Evolutionary conservation across 2,329 filamentous ascomycete genomes (phyloP).

Genomic region (Pestalotiopsis fici): DNA sequence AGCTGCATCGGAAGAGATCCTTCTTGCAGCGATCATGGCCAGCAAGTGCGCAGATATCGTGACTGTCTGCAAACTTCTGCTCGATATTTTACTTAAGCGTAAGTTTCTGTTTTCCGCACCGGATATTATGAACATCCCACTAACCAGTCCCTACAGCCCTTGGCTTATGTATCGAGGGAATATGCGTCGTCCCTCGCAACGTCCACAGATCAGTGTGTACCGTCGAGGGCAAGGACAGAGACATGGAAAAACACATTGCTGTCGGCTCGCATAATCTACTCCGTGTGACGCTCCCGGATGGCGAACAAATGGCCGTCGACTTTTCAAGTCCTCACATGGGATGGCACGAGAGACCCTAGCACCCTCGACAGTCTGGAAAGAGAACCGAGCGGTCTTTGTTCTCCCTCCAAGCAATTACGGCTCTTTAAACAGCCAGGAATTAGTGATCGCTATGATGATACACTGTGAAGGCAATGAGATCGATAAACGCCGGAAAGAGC

Average conservation of each 20-base stretch:
- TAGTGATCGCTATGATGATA: neutral
- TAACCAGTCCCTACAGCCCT: neutral
- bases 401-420: neutral
- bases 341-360: conserved; percentile 7
- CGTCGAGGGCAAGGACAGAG: neutral
- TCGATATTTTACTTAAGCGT: neutral
- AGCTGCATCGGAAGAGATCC: neutral
- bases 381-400: neutral
- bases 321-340: neutral
- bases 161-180: neutral
- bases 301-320: neutral
- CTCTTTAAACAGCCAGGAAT: neutral
- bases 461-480: neutral
- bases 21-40: neutral
- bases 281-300: neutral
- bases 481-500: neutral
- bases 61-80: neutral
- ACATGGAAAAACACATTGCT: neutral
- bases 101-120: neutral
- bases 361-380: neutral
- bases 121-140: neutral
- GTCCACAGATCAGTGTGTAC: neutral
- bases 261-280: neutral
- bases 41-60: neutral
- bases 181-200: neutral